Evolutionary conservation across 2,329 filamentous ascomycete species (phyloP), one percentile per base, ranked within the genome.

Genomic region (Fonsecaea multimorphosa): DNA sequence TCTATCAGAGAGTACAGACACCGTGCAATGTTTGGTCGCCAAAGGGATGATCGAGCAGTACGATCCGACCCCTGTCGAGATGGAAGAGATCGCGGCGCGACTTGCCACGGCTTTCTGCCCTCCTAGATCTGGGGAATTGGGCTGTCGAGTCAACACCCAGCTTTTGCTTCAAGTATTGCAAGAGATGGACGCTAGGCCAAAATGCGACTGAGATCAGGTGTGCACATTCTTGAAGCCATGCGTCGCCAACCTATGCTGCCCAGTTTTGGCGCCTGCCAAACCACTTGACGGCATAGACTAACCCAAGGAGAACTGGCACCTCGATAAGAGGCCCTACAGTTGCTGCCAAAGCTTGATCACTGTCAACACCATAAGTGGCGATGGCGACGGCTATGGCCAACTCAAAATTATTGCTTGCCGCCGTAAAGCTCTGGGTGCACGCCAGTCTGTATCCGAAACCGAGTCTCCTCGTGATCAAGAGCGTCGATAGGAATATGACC

Each of bases 381-480:
- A 96, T 88, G 0, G 91, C 91, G 0, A 97, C 92, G 0, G 92
- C 92, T 78, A 97, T 96, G 0, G 93, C 92, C 27, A 97, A 80
- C 80, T 97, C 93, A 73, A 97, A 97, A 75, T 97, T 96, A 74
- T 97, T 97, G 76, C 92, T 96, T 0, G 91, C 91, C 0, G 92
- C 93, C 0, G 91, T 96, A 73, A 96, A 95, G 74, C 91, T 93
- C 78, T 96, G 92, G 1, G 92, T 94, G 11, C 85, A 84, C 1
- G 85, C 84, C 0, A 93, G 76, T 38, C 84, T 83, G 74, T 96
- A 96, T 0, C 86, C 87, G 65, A 93, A 93, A 0, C 91, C 90
- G n/a, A 89, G 78, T n/a, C 82, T 84, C 56, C 84, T 82, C 2
- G 87, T 84, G 1, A 88, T 78, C 51, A 80, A 81, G 0, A 95